Conservation (phyloP, 1,284 basidiomycete species). For the Cryptococcus amylolentus region DNA sequence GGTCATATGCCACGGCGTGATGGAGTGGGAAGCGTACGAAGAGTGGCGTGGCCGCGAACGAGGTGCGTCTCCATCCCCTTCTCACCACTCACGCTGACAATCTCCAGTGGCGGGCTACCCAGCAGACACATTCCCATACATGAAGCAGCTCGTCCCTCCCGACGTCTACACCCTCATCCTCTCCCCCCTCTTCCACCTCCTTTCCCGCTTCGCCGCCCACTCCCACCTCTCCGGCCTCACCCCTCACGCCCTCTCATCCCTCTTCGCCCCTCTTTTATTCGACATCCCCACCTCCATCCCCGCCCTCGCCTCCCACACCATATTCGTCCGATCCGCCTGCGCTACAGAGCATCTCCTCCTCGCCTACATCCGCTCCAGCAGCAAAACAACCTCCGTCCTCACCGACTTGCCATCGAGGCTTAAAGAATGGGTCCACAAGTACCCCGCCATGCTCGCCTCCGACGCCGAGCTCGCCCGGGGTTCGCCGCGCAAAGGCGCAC, state of each 20-base stretch:
- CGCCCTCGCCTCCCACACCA: constrained; percentile 71
- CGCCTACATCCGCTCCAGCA: constrained; percentile 66
- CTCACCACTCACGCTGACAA: neutral
- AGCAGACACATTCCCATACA: constrained; percentile 61
- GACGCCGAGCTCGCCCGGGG: constrained; percentile 45
- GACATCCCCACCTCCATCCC: constrained; percentile 54
- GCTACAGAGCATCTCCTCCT: constrained; percentile 86
- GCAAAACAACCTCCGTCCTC: constrained; percentile 61
- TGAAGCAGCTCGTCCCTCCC: constrained; percentile 53
- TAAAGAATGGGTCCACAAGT: constrained; percentile 80
- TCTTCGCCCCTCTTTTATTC: constrained; percentile 82
- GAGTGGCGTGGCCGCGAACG: constrained; percentile 72
- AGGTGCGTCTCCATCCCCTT: constrained; percentile 53
- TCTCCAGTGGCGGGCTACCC: constrained; percentile 62
- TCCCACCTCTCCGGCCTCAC: constrained; percentile 75
- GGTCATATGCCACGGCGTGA: constrained; percentile 63
- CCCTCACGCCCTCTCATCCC: constrained; percentile 74
- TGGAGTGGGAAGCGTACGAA: constrained; percentile 73
- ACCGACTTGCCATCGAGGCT: constrained; percentile 66
- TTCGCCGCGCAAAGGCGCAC: constrained; percentile 65
- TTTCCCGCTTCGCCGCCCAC: constrained; percentile 74
- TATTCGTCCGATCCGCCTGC: constrained; percentile 73
- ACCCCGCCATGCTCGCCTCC: constrained; percentile 63
- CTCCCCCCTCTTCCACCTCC: constrained; percentile 65
- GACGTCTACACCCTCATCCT: constrained; percentile 58